Percentiles rank a stretch among this genome's conserved stretches.
phyloP scores from a whole-genome alignment of 768 basidiomycete genomes.

The Kwoniella sp. region DNA sequence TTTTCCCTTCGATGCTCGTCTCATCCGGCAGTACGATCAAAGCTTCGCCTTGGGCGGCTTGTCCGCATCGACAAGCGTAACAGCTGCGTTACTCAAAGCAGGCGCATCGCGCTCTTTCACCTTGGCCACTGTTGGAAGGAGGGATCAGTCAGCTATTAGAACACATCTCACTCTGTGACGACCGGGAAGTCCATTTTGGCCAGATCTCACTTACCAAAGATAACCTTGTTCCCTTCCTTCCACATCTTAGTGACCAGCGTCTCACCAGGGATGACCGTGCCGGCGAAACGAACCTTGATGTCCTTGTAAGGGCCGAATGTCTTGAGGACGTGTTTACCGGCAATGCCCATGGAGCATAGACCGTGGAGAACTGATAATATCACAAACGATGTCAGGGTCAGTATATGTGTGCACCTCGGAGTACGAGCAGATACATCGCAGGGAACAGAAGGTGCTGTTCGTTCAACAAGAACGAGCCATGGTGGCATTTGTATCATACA shows the following conservation, averaged over 20 bases:
- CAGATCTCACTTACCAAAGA: slow-evolving; percentile 91
- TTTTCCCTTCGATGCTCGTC: no score
- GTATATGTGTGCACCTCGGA: slow-evolving; percentile 58
- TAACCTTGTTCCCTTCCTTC: slow-evolving; percentile 88
- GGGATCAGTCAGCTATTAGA: neutral
- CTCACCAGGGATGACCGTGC: slow-evolving; percentile 91
- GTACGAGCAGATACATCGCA: no score
- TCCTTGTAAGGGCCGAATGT: slow-evolving; percentile 81
- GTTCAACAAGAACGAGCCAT: no score
- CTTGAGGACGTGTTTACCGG: slow-evolving; percentile 89
- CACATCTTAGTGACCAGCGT: slow-evolving; percentile 97
- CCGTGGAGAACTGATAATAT: slow-evolving; percentile 60
- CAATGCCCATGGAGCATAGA: slow-evolving; percentile 87
- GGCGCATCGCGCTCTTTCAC: slow-evolving; percentile 78
- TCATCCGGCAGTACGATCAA: slow-evolving; percentile 24
- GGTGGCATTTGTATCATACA: no score
- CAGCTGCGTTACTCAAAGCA: slow-evolving; percentile 79
- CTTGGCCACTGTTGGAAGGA: slow-evolving; percentile 66
- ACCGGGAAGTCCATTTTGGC: neutral
- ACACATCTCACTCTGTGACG: no score
- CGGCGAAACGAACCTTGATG: slow-evolving; percentile 95
- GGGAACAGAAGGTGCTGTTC: slow-evolving; percentile 1
- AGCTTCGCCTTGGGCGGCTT: slow-evolving; percentile 60
- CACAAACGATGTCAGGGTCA: slow-evolving; percentile 9
- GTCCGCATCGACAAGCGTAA: slow-evolving; percentile 64